Conservation (phyloP, 305 asterid species). For the Ajuga reptans region DNA sequence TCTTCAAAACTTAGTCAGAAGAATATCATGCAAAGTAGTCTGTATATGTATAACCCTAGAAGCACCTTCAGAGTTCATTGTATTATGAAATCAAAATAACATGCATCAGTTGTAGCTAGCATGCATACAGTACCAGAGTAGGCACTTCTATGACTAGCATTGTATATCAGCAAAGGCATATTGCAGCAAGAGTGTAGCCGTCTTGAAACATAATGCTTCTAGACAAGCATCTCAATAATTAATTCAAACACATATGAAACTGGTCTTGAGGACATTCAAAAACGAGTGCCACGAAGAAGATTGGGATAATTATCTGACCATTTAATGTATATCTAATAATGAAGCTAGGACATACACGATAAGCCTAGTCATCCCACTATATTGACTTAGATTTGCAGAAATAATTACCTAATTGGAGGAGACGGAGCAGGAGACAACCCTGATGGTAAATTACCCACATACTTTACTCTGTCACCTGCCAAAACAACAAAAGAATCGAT, state of each 20-base stretch:
- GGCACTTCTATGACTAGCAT: neutral
- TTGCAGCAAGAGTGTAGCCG: neutral
- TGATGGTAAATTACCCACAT: slow-evolving; percentile 49
- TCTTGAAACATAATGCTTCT: neutral
- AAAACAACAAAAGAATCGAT: slow-evolving; percentile 20
- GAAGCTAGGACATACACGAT: neutral
- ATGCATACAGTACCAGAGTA: neutral
- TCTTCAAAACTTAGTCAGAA: neutral
- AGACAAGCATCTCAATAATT: neutral
- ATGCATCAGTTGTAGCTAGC: neutral
- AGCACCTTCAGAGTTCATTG: neutral
- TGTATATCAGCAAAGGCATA: neutral
- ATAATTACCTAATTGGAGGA: slow-evolving; percentile 49
- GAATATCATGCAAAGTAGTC: neutral
- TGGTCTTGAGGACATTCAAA: neutral
- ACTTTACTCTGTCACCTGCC: slow-evolving; percentile 85
- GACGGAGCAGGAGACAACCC: slow-evolving; percentile 46
- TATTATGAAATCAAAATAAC: neutral
- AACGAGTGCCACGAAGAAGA: neutral
- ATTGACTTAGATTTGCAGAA: slow-evolving; percentile 8
- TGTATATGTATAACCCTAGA: neutral
- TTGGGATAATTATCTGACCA: neutral
- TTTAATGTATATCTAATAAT: neutral
- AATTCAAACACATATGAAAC: neutral
- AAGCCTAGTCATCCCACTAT: neutral